Percentiles rank a stretch among this genome's conserved stretches.
phyloP scores from a whole-genome alignment of 1,284 basidiomycete species.

The Mycosarcoma mackinlayi region DNA sequence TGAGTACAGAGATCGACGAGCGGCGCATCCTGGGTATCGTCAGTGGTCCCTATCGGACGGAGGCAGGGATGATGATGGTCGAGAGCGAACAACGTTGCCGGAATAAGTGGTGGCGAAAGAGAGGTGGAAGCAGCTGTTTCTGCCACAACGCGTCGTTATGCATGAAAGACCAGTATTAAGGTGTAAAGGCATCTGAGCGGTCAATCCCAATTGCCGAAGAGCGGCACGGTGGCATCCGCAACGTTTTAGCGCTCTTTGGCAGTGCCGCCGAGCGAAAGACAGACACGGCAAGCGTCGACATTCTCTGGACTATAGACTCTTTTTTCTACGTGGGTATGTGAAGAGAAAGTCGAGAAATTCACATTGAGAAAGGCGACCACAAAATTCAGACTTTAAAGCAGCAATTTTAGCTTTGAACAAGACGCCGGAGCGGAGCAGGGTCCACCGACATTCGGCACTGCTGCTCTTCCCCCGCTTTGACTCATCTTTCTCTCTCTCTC shows the following conservation, averaged over 20 bases:
- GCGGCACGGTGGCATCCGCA: background rate
- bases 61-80: background rate
- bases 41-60: background rate
- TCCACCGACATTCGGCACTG: slow-evolving; percentile 9
- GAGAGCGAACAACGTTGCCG: background rate
- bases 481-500: background rate
- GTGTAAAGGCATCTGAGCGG: background rate
- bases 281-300: background rate
- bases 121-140: background rate
- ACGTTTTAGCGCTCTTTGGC: background rate
- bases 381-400: background rate
- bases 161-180: background rate
- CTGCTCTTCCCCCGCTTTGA: slow-evolving; percentile 5
- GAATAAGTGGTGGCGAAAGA: no score
- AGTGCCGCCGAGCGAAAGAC: background rate
- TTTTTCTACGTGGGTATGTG: background rate
- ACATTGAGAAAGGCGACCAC: background rate
- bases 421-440: slow-evolving; percentile 17
- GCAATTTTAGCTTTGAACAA: background rate
- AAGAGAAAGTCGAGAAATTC: background rate
- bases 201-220: background rate
- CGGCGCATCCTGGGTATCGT: background rate
- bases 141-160: background rate
- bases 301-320: background rate
- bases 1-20: background rate